Base-by-base conservation (phyloP, 148 eudicot species). In the Dysphania ambrosioides region DNA sequence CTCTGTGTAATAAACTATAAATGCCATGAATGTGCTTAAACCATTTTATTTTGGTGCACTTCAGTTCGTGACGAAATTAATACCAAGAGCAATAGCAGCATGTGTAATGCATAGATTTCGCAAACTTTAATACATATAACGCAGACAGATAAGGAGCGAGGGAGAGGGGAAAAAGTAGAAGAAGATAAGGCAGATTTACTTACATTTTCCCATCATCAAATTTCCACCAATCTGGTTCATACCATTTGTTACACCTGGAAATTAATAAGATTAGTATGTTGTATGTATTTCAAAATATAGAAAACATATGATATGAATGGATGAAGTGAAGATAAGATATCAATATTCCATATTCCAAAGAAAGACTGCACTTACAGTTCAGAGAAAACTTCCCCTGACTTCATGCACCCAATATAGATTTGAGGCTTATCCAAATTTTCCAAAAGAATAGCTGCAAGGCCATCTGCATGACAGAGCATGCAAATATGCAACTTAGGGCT, bases 171-270 rank as follows among this genome's bases (percentile, higher is more conserved):
- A 23, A 23, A 58, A 44, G 3, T 21, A 21, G 44, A 6, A 23
- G 38, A 49, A 75, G 24, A 15, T 24, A 24, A 75, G 19, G 42
- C 70, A 66, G 70, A 56, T 57, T 21, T 69, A 84, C 97, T 88
- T 81, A 93, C 97, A 86, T 78, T 88, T 93, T 91, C 55, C 87
- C 89, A 85, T 93, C 91, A 19, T 96, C 98, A 79, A 93, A 90
- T 79, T 93, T 93, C 98, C 98, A 93, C 98, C 98, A 93, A 78
- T 93, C 98, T 47, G 93, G 98, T 77, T 93, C 98, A 84, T 93
- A 89, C 98, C 98, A 93, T 84, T 84, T 88, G 72, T 91, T 81
- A 63, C 83, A 77, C 84, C 95, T 91, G 86, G 75, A 76, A 79
- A 76, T 36, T 73, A 55, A 83, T 56, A 68, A 6, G 18, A 59